Evolutionary conservation across 176 grass and related monocot genomes (phyloP).

Genomic region (Luzula sylvatica): DNA sequence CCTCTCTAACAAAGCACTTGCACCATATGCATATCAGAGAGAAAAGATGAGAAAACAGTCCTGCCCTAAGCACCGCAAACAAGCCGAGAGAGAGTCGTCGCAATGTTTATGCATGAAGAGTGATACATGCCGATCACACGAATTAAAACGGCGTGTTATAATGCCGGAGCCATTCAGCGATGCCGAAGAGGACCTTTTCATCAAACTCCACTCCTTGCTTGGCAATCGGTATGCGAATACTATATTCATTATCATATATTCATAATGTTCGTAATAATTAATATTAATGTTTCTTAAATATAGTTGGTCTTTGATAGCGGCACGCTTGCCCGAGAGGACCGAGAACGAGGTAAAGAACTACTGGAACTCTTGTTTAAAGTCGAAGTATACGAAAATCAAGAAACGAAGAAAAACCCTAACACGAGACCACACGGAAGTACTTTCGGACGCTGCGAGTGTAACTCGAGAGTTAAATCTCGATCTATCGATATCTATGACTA

Average conservation of each 20-base stretch:
- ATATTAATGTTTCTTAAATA: neutral
- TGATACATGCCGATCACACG: neutral
- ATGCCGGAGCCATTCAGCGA: neutral
- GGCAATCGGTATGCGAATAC: conserved; percentile 4
- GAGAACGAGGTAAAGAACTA: conserved; percentile 12
- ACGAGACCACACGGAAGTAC: neutral
- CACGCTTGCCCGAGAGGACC: conserved; percentile 7
- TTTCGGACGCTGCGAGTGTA: conserved; percentile 4
- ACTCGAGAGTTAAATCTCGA: conserved; percentile 2
- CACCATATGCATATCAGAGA: too few species aligned
- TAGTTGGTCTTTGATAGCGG: conserved; percentile 14
- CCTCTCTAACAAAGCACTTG: neutral
- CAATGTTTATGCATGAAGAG: neutral
- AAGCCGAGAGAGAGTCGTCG: neutral
- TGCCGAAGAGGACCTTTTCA: conserved; percentile 15
- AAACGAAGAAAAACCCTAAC: neutral
- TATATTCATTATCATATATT: neutral
- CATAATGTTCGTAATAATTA: neutral
- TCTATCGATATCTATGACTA: conserved; percentile 1
- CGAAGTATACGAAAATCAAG: conserved; percentile 2
- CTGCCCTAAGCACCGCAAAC: too few species aligned
- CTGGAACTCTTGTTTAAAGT: conserved; percentile 11
- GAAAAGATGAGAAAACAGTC: too few species aligned
- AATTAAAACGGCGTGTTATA: neutral
- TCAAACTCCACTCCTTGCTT: conserved; percentile 19